Evolutionary conservation across 352 stramenopile species (phyloP).

Genomic region (Globisporangium camurandrum): DNA sequence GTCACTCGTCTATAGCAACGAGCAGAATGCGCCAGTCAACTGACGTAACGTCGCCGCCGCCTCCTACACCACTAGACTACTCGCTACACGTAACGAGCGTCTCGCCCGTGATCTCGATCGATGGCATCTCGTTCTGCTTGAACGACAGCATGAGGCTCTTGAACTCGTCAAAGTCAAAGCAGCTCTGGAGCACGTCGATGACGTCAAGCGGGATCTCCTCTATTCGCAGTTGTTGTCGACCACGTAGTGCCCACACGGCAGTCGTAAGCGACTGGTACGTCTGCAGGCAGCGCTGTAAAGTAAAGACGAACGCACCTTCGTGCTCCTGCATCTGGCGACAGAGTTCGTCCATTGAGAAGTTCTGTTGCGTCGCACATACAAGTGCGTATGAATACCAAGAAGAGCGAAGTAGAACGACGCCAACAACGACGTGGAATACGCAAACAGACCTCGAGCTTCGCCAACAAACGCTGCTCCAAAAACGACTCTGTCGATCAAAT

Average conservation of each 20-base stretch:
- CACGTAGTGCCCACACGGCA: not conserved
- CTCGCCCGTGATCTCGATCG: constrained; percentile 72
- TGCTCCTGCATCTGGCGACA: constrained; percentile 79
- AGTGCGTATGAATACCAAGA: not conserved
- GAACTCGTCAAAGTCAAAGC: constrained; percentile 84
- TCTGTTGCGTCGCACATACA: too few species aligned
- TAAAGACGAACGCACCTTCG: constrained; percentile 27
- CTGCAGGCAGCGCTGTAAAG: not conserved
- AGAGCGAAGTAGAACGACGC: not conserved
- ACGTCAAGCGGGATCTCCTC: constrained; percentile 75
- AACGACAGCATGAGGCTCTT: constrained; percentile 83
- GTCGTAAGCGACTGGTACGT: not conserved
- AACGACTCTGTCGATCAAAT: constrained; percentile 41
- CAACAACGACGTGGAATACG: not conserved
- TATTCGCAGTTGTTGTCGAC: constrained; percentile 2
- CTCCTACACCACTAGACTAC: too few species aligned
- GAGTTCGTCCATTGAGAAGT: constrained; percentile 80
- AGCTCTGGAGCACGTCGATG: constrained; percentile 75
- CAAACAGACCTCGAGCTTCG: constrained; percentile 49
- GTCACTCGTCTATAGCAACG: too few species aligned
- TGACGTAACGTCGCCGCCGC: too few species aligned
- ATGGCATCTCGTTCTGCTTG: constrained; percentile 74
- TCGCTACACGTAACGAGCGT: constrained; percentile 34
- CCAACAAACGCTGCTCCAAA: constrained; percentile 48
- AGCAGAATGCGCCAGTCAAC: too few species aligned